Evolutionary conservation across 352 stramenopile species (phyloP).

Genomic region (Phytophthora lateralis): DNA sequence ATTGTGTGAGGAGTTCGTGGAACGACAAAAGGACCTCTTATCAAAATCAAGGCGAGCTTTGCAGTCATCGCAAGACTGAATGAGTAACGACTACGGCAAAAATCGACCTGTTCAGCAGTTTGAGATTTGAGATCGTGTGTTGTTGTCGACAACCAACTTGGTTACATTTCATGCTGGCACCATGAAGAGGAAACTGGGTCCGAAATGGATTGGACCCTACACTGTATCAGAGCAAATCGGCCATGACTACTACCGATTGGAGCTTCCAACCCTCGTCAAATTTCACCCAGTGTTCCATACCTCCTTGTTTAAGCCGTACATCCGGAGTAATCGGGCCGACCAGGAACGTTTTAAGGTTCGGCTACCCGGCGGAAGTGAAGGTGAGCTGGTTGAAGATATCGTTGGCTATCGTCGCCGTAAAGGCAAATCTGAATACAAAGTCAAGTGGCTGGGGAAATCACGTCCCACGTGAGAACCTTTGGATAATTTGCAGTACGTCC

Average conservation of each 20-base stretch:
- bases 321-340: neutral
- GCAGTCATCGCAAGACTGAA: constrained; percentile 2
- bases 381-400: constrained; percentile 14
- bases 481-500: constrained; percentile 4
- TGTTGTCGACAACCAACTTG: constrained; percentile 10
- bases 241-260: constrained; percentile 3
- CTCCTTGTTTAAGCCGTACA: constrained; percentile 1
- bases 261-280: neutral
- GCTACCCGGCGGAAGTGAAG: constrained; percentile 1
- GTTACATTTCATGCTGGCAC: constrained; percentile 10
- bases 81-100: constrained; percentile 8
- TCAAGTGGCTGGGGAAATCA: constrained; percentile 9
- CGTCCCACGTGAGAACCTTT: constrained; percentile 7
- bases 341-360: constrained; percentile 6
- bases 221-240: neutral
- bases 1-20: constrained; percentile 8
- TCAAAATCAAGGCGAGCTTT: neutral
- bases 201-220: constrained; percentile 12
- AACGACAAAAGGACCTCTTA: constrained; percentile 2
- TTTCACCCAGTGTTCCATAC: constrained; percentile 6
- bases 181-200: constrained; percentile 6
- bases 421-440: constrained; percentile 8
- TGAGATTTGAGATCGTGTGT: constrained; percentile 4
- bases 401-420: neutral
- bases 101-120: constrained; percentile 14